Base-by-base conservation (phyloP, 768 basidiomycete species). In the Naganishia randhawae region DNA sequence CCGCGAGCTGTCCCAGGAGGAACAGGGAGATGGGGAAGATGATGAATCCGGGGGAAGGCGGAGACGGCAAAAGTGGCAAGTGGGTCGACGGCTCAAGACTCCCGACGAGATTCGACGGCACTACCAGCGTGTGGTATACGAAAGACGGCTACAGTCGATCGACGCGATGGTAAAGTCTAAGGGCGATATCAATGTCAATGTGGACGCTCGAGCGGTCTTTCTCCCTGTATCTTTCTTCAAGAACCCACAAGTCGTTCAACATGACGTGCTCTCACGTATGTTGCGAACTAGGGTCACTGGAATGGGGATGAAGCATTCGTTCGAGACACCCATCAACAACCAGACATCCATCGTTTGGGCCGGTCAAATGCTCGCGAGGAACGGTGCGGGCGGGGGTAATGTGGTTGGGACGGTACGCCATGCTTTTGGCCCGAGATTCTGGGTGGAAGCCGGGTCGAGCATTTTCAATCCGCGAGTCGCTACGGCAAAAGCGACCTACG, bases 11-110 rank as follows among this genome's bases (percentile, higher is more conserved):
- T 85, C 88, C 89, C 67, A 92, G 94, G 73, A 83, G 87, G 48
- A 82, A 93, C 27, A 89, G 92, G 75, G 86, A 87, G 8, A 85
- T 97, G 71, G 96, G 92, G 81, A 92, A 95, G 84, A 86, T 89
- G 73, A 90, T 89, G 77, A 91, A 89, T 68, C 85, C 88, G 42
- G 81, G 91, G 73, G 89, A 91, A 31, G 45, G 75, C 72, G 86
- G 85, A 39, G 83, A 84, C 11, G 82, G 70, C 55, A 39, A 29
- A 55, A 55, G 1, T 62, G 66, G 57, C 52, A 66, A 27, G 32
- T 68, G 14, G 50, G 25, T 29, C 29, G 29, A 13, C 52, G 61
- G 25, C 54, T 57, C 25, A 42, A 25, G 22, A 27, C 31, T 13
- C 42, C 39, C 14, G 22, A 65, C 6, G 42, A 42, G 76, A 68